These are phyloP conservation scores for Ophiostoma triangulosporum DNA, from an alignment of 2,329 filamentous ascomycete species.

Conservation along the genomic window DNA sequence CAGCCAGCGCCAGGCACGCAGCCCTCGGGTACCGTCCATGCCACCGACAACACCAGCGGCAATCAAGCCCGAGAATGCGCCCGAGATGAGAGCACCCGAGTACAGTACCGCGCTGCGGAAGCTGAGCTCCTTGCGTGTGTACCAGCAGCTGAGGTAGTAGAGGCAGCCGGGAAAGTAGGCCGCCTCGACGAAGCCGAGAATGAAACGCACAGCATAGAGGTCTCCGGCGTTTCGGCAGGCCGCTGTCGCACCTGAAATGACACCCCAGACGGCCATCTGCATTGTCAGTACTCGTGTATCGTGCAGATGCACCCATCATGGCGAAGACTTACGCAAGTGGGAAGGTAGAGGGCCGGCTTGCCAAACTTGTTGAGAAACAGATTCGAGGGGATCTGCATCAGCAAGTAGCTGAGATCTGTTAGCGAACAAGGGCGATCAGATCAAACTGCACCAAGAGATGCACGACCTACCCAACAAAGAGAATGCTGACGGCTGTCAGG, in stretches of 20 bases:
- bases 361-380: constrained; percentile 38
- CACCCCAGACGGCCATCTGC: constrained; percentile 35
- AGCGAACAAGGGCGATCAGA: not conserved
- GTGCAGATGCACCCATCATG: too few species aligned
- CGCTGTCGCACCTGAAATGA: constrained; percentile 30
- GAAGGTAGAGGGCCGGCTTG: constrained; percentile 32
- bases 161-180: constrained; percentile 18
- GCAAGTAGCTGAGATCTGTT: constrained; percentile 26
- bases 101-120: constrained; percentile 42
- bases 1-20: constrained; percentile 28
- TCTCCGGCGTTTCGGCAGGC: constrained; percentile 23
- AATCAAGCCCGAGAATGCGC: constrained; percentile 50
- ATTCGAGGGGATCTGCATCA: constrained; percentile 39
- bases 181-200: constrained; percentile 30
- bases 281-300: not conserved
- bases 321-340: constrained; percentile 24
- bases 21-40: constrained; percentile 43
- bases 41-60: constrained; percentile 51
- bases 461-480: constrained; percentile 32
- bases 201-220: constrained; percentile 28
- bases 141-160: constrained; percentile 42
- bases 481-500: constrained; percentile 32
- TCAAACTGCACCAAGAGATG: not conserved
- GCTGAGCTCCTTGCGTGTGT: constrained; percentile 49
- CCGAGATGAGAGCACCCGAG: constrained; percentile 49